Base-by-base conservation (phyloP, 106 monocot genomes). In the Allium cepa region DNA sequence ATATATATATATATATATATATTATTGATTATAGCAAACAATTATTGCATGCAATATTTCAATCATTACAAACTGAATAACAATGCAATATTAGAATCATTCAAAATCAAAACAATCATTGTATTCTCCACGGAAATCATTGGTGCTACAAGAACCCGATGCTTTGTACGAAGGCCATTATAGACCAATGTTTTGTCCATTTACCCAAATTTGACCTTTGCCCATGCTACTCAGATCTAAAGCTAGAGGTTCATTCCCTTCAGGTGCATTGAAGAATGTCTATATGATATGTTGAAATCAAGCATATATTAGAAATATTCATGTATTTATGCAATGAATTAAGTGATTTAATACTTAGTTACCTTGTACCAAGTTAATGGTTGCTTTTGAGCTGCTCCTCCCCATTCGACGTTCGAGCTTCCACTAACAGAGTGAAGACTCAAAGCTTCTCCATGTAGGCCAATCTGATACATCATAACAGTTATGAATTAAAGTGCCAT, bases 331-430 rank as follows among this genome's bases (percentile, higher is more conserved):
- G 50, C 7, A 49, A 49, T 17, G 49, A 11, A 17, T 16, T 18
- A 3, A 36, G 13, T 61, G 1, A 61, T 13, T 26, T 8, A 12
- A 47, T 64, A 12, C 50, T 13, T 67, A 15, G 65, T 69, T 48
- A 89, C 93, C 92, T 99, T 99, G 67, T 99, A 99, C 97, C 97
- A 99, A 60, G 84, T 87, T 45, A 99, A 70, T 10, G 97, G 84
- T 48, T 89, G 88, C 45, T 77, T 82, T 27, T 66, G 77, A 71
- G 72, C 72, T 53, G 75, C 71, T 63, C 79, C 89, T 68, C 72
- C 82, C 97, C 97, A 99, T 64, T 99, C 92, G 14, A 92, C 92
- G 56, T 73, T 77, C 13, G 84, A 87, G 61, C 92, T 92, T 50
- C 84, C 90, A 68, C 77, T 85, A 15, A 93, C 79, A 11, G 97